Percentiles rank a stretch among this genome's conserved stretches.
Evolutionary conservation across 2,329 filamentous ascomycete species (phyloP).

Genomic region (Penicillium sp.): DNA sequence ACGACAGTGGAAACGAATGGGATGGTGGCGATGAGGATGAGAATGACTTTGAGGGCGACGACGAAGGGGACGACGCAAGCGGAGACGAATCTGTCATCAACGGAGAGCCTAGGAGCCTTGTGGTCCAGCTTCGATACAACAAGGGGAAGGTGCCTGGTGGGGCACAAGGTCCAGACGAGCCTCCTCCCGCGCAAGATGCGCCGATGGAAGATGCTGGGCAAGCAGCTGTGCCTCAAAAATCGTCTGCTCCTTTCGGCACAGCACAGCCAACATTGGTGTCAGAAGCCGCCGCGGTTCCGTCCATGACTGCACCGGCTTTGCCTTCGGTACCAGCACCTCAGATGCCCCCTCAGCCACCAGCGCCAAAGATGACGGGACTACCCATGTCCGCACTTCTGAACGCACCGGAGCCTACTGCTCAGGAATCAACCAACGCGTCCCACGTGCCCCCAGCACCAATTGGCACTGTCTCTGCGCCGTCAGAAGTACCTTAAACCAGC

Average conservation of each 20-base stretch:
- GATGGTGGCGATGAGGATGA: slow-evolving; percentile 76
- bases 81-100: slow-evolving; percentile 49
- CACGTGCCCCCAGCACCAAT: background rate
- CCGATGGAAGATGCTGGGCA: slow-evolving; percentile 14
- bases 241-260: slow-evolving; percentile 3
- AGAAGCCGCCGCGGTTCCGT: background rate
- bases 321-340: background rate
- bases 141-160: slow-evolving; percentile 30
- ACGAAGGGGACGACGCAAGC: slow-evolving; percentile 43
- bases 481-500: slow-evolving; percentile 1
- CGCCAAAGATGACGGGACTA: slow-evolving; percentile 1
- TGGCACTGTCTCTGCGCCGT: background rate
- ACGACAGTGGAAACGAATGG: slow-evolving; percentile 65
- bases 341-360: slow-evolving; percentile 1
- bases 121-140: slow-evolving; percentile 68
- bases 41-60: slow-evolving; percentile 62
- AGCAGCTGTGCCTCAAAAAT: background rate
- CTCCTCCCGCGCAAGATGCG: slow-evolving; percentile 18
- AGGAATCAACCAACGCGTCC: background rate
- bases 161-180: slow-evolving; percentile 20
- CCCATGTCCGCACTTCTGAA: background rate
- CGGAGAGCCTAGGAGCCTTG: slow-evolving; percentile 61
- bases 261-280: background rate
- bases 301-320: background rate
- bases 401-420: background rate